These are phyloP conservation scores for Coniferiporia sulphurascens DNA, from an alignment of 1,284 basidiomycete species.

Conservation along the genomic window DNA sequence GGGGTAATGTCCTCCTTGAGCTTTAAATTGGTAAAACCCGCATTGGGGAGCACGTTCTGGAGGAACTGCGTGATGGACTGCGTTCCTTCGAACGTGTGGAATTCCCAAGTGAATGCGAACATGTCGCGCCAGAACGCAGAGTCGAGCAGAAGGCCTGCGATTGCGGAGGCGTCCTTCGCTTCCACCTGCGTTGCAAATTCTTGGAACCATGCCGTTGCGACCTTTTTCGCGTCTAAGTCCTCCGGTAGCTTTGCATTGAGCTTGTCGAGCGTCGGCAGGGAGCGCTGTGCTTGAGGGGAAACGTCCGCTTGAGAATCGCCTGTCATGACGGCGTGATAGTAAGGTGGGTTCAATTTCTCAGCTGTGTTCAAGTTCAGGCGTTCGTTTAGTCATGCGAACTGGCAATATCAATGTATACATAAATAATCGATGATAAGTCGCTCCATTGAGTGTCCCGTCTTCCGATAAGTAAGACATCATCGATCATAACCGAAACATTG, in stretches of 20 bases:
- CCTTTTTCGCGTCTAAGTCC: conserved; percentile 33
- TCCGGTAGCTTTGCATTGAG: conserved; percentile 33
- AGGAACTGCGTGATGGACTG: conserved; percentile 41
- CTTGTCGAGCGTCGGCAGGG: conserved; percentile 42
- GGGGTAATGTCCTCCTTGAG: conserved; percentile 37
- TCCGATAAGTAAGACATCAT: too few species aligned
- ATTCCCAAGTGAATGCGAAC: conserved; percentile 59
- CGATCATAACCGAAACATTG: too few species aligned
- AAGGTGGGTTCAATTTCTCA: background rate
- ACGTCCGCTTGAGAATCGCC: background rate
- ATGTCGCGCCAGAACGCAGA: conserved; percentile 57
- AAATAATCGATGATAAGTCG: too few species aligned
- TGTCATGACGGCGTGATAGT: background rate
- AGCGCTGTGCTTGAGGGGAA: background rate
- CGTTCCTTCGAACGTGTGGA: conserved; percentile 53
- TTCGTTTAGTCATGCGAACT: too few species aligned
- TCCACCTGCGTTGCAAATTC: conserved; percentile 34
- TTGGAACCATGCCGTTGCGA: conserved; percentile 43
- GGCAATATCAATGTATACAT: too few species aligned
- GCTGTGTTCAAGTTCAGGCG: too few species aligned
- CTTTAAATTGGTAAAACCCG: conserved; percentile 35
- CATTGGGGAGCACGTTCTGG: conserved; percentile 36
- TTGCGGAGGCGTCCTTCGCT: conserved; percentile 32
- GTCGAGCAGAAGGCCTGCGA: conserved; percentile 37
- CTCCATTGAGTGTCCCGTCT: too few species aligned